Conservation (phyloP, 805 yeast genomes). For the Spathaspora gorwiae region DNA sequence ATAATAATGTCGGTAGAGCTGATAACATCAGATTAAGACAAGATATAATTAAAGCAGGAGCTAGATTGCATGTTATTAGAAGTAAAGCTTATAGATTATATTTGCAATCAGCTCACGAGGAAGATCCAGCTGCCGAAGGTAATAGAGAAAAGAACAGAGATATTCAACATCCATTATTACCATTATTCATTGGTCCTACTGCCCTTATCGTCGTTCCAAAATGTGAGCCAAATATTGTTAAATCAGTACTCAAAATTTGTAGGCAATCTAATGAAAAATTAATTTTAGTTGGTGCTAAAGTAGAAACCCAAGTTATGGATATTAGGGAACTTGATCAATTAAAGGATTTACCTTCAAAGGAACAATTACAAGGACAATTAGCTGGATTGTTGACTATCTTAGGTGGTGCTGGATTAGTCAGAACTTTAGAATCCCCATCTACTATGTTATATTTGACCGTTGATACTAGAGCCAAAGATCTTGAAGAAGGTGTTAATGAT, state of each 20-base stretch:
- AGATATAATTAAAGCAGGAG: constrained; percentile 64
- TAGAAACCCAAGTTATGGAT: constrained; percentile 58
- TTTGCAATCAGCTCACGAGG: constrained; percentile 61
- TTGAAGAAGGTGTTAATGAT: constrained; percentile 17
- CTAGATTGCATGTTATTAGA: constrained; percentile 62
- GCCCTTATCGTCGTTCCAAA: constrained; percentile 67
- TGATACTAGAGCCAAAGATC: constrained; percentile 44
- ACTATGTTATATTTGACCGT: constrained; percentile 69
- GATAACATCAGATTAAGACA: constrained; percentile 65
- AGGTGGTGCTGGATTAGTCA: constrained; percentile 86
- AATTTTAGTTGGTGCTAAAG: constrained; percentile 79
- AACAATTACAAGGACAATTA: constrained; percentile 73
- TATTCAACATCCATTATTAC: constrained; percentile 61
- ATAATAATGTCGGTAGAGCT: constrained; percentile 67
- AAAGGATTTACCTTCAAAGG: constrained; percentile 69
- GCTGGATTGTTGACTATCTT: constrained; percentile 77
- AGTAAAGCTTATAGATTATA: constrained; percentile 70
- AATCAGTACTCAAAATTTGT: constrained; percentile 55
- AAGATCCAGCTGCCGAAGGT: constrained; percentile 67
- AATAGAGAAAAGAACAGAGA: constrained; percentile 43
- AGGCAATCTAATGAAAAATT: constrained; percentile 66
- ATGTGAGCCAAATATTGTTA: constrained; percentile 67
- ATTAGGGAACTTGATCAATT: constrained; percentile 51
- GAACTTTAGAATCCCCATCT: constrained; percentile 69
- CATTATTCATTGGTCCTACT: constrained; percentile 79